Base-by-base conservation (phyloP, 768 basidiomycete species). In the Wakefieldia striispora region DNA sequence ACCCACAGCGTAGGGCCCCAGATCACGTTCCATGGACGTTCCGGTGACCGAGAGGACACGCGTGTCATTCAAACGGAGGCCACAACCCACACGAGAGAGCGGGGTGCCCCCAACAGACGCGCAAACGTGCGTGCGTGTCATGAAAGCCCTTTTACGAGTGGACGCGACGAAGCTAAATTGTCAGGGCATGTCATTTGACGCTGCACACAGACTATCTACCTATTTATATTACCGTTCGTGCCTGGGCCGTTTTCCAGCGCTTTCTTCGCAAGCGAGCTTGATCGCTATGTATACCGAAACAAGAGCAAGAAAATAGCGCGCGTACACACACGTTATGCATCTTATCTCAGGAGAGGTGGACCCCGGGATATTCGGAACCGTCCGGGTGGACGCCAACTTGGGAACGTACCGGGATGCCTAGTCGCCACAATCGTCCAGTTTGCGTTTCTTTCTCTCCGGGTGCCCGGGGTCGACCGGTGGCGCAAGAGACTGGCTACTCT, bases 371-470 rank as follows among this genome's bases (percentile, higher is more conserved):
- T 29, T 5, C 33, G 29, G 21, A 8, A 26, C 9, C n/a, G 7
- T 35, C 24, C 5, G 14, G n/a, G 14, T 24, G 7, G 24, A 7
- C 24, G 39, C 40, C 39, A 50, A 40, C 39, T 48, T 37, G 20
- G 43, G 7, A 6, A 17, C 24, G 19, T 2, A 14, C 1, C 29
- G 24, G 4, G 14, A 13, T 37, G 19, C 27, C 27, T 58, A 51
- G 35, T 49, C 47, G 13, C 53, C 49, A 16, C 45, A 47, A 3
- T 49, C 55, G 4, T 43, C 49, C 45, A 67, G 11, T 40, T 52
- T 67, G 23, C 65, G 63, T 45, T 60, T 65, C 47, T 48, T 68
- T 29, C n/a, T n/a, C 13, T 13, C 35, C 12, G 19, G 46, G 51
- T 51, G 51, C 1, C 36, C n/a, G 40, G 43, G 45, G 40, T 52